Conservation (phyloP, 257 asterid genomes). For the Thymus mandschuricus region DNA sequence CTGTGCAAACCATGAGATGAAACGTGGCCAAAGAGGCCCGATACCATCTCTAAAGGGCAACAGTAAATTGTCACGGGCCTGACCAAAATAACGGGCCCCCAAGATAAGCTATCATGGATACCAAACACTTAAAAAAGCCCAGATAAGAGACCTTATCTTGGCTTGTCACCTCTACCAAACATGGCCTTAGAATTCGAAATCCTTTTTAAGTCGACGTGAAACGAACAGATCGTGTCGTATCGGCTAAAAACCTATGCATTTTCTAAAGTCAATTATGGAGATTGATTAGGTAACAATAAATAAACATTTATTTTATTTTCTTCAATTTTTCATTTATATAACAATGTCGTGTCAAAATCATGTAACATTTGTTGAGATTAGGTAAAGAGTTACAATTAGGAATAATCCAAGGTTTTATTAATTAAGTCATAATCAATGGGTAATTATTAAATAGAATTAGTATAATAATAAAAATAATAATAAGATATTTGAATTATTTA, state of each 20-base stretch:
- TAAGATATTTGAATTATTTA: not conserved
- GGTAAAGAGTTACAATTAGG: slow-evolving; percentile 28
- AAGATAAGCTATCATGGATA: too few species aligned
- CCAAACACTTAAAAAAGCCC: too few species aligned
- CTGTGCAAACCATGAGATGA: too few species aligned
- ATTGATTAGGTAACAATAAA: slow-evolving; percentile 20
- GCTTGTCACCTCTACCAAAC: too few species aligned
- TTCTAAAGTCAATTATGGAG: slow-evolving; percentile 36
- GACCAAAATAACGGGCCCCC: too few species aligned
- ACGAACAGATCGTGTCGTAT: too few species aligned
- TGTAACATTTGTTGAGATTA: slow-evolving; percentile 29
- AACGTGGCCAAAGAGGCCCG: too few species aligned
- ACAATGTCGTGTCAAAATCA: slow-evolving; percentile 20
- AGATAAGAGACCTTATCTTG: too few species aligned
- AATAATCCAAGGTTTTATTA: slow-evolving; percentile 31
- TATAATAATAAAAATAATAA: not conserved
- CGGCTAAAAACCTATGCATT: not conserved
- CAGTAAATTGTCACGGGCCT: too few species aligned
- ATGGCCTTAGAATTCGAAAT: too few species aligned
- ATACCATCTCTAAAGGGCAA: too few species aligned
- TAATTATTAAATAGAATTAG: slow-evolving; percentile 8
- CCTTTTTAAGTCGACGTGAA: too few species aligned
- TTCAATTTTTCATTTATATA: not conserved
- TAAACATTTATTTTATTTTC: not conserved
- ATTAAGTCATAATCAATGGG: slow-evolving; percentile 30